Base-by-base conservation (phyloP, 1,284 basidiomycete species). In the Trichosporon coremiiforme region DNA sequence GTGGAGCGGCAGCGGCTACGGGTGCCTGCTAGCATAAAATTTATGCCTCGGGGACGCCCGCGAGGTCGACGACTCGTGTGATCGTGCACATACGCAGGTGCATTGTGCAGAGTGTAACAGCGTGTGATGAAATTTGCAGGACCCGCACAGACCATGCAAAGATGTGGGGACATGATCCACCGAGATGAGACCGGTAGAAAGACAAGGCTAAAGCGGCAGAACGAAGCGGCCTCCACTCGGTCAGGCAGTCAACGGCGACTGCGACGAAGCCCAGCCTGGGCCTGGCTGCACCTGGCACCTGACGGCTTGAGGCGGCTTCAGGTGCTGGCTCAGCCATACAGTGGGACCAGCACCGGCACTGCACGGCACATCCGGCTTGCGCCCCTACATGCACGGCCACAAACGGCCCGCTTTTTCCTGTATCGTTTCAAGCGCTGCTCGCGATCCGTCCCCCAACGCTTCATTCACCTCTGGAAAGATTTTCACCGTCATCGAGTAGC, bases 361-460 rank as follows among this genome's bases (percentile, higher is more conserved):
- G 20, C 10, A 53, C 47, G 47, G 47, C 47, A 53, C 47, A 53
- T 53, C 47, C 47, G 47, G 47, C 47, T 10, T 38, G n/a, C 47
- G 20, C 47, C 3, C n/a, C 3, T 12, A 5, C 47, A 53, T 53
- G 20, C 47, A 53, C 47, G 47, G 47, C 47, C 47, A 53, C 47
- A 53, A 53, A 53, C 47, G 47, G 47, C 47, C 47, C 47, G 47
- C 47, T 53, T 22, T 47, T 45, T 45, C 41, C 41, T 45, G n/a
- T n/a, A n/a, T n/a, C n/a, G n/a, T n/a, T n/a, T n/a, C n/a, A n/a
- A n/a, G n/a, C n/a, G n/a, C n/a, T n/a, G n/a, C n/a, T n/a, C n/a
- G n/a, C n/a, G n/a, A n/a, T n/a, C n/a, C n/a, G n/a, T n/a, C n/a
- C 41, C 41, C 41, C 41, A 45, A 17, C 41, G 7, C 15, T 45